Evolutionary conservation across 495 filamentous ascomycete species (phyloP).

Genomic region (Tuber aestivum): DNA sequence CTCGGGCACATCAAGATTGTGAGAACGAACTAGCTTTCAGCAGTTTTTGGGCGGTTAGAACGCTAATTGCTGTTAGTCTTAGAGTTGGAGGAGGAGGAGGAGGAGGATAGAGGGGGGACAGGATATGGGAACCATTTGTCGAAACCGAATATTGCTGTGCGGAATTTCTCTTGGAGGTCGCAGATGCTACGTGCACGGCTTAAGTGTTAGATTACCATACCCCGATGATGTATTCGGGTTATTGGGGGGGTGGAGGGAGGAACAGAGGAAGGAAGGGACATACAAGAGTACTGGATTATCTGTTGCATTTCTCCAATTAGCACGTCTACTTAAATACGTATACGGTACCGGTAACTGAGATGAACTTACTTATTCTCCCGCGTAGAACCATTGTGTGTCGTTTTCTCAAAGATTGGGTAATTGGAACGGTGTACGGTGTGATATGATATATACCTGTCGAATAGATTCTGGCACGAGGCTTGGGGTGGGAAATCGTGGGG

Average conservation of each 20-base stretch:
- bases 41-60: constrained; percentile 53
- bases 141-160: constrained; percentile 72
- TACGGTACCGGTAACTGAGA: not conserved
- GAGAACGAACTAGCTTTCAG: constrained; percentile 46
- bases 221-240: not conserved
- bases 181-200: constrained; percentile 63
- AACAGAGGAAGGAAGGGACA: constrained; percentile 28
- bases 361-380: not conserved
- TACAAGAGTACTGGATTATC: constrained; percentile 68
- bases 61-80: constrained; percentile 41
- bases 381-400: not conserved
- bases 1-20: no score
- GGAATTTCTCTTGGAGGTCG: constrained; percentile 93
- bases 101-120: not conserved
- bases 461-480: not conserved
- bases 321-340: no score
- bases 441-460: no score
- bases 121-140: constrained; percentile 48
- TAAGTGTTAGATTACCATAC: not conserved
- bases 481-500: not conserved
- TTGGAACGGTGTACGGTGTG: not conserved
- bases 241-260: not conserved
- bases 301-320: constrained; percentile 37
- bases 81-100: not conserved
- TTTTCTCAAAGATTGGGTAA: not conserved